These are phyloP conservation scores for Begonia loranthoides DNA, from an alignment of 306 rosid species.

Conservation along the genomic window DNA sequence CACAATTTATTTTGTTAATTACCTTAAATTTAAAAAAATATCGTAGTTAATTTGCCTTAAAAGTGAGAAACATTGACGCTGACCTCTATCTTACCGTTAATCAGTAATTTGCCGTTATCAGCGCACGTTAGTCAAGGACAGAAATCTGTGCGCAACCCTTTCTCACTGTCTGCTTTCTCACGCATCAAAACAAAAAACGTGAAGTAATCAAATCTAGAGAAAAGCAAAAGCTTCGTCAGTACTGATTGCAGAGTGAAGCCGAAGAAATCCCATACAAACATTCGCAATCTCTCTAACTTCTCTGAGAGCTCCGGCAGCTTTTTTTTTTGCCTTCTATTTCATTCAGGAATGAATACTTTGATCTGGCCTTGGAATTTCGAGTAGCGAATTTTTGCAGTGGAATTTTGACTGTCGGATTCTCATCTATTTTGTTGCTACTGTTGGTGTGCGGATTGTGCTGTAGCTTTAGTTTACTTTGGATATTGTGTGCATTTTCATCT, in stretches of 20 bases:
- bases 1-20: too few relatives aligned
- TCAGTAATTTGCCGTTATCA: conserved; percentile 29
- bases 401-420: conserved; percentile 5
- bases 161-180: conserved; percentile 21
- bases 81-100: conserved; percentile 20
- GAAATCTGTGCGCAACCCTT: conserved; percentile 7
- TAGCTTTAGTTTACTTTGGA: conserved; percentile 8
- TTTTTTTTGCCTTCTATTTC: conserved; percentile 14
- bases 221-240: conserved; percentile 10
- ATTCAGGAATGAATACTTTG: conserved; percentile 29
- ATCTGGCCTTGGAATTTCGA: conserved; percentile 15
- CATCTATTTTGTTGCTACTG: conserved; percentile 9
- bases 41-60: too few relatives aligned
- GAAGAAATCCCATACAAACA: conserved; percentile 15
- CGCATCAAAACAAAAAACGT: conserved; percentile 14
- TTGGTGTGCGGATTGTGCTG: conserved; percentile 19
- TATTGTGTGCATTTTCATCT: conserved; percentile 14
- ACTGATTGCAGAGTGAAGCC: conserved; percentile 12
- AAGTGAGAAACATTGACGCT: neutral
- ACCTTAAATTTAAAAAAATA: too few relatives aligned
- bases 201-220: too few relatives aligned
- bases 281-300: conserved; percentile 3
- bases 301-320: neutral
- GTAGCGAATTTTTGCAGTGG: neutral
- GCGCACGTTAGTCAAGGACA: conserved; percentile 12